These are phyloP conservation scores for Dendrobium chrysotoxum DNA, from an alignment of 106 monocot species.

Conservation along the genomic window DNA sequence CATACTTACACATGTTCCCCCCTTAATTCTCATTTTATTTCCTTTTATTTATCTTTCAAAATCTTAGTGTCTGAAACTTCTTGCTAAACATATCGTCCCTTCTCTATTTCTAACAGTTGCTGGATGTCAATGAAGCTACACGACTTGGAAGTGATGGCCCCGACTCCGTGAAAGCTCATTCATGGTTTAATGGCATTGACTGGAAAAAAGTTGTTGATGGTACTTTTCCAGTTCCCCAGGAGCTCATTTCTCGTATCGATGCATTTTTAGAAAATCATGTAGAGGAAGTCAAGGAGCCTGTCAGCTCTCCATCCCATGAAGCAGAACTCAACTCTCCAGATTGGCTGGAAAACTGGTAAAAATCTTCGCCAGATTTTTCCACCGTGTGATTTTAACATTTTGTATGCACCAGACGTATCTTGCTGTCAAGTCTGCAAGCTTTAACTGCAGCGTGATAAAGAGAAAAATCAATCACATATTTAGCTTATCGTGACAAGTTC, in stretches of 20 bases:
- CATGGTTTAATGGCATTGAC: slow-evolving; percentile 70
- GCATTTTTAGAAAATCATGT: slow-evolving; percentile 36
- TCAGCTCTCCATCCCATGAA: slow-evolving; percentile 36
- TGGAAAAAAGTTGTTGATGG: slow-evolving; percentile 59
- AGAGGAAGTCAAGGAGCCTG: slow-evolving; percentile 19
- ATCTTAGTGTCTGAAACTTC: not conserved
- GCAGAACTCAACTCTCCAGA: slow-evolving; percentile 37
- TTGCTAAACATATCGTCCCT: not conserved
- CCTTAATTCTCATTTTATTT: not conserved
- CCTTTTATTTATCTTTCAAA: not conserved
- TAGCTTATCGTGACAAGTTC: too few species aligned
- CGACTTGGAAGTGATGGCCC: slow-evolving; percentile 60
- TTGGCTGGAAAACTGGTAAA: slow-evolving; percentile 84
- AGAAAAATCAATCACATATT: too few species aligned
- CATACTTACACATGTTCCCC: too few species aligned
- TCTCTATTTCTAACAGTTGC: slow-evolving; percentile 36
- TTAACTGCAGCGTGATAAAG: too few species aligned
- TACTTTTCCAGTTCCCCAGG: slow-evolving; percentile 55
- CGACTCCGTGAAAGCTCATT: slow-evolving; percentile 58
- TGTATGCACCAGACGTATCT: too few species aligned
- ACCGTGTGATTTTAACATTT: too few species aligned
- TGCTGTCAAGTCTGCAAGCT: too few species aligned
- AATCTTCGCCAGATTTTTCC: not conserved
- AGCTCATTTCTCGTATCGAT: slow-evolving; percentile 56
- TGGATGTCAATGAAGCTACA: slow-evolving; percentile 63